Evolutionary conservation across 2,329 filamentous ascomycete genomes (phyloP), one percentile per base, ranked within the genome.

Genomic region (Leptographium galeiforme): DNA sequence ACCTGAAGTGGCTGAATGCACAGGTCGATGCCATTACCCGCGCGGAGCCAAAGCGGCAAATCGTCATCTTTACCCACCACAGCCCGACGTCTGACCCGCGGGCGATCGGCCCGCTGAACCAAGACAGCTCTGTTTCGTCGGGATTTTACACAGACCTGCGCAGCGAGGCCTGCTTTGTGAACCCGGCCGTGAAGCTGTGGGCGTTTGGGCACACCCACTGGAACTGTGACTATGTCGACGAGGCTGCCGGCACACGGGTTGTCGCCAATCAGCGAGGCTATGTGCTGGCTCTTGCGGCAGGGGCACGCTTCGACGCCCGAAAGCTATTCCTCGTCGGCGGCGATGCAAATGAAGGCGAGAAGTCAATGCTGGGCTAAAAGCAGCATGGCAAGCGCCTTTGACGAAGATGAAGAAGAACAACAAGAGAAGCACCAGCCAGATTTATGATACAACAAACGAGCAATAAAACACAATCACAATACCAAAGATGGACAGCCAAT

Each of bases 141-240:
- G 70, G 63, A 6, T 74, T 75, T 57, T 61, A 63, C 0, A 72
- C 69, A 0, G 68, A 74, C 55, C 56, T 75, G 32, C 58, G 58
- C 0, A 36, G 34, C 0, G 61, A 72, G 55, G 4, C 6, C 2
- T 72, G 68, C 57, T 75, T 66, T 61, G 59, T 11, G 6, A 67
- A 57, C 41, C 32, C 16, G 0, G 57, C 53, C 2, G 69, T 73
- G 16, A 67, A 62, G 57, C n/a, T 72, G 0, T 76, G 71, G 72
- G 72, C 66, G 1, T 75, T 74, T 62, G 72, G 72, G 1, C 72
- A 76, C 56, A 75, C 72, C 12, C 71, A 75, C 57, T 72, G 63
- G 54, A 73, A 70, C 51, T 73, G 70, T 57, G 66, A 69, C 46
- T 70, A 67, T 53, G 53, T 34, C 3, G 53, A 49, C 1, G 59